phyloP scores from a whole-genome alignment of 257 asterid genomes.

The Solanum peruvianum region DNA sequence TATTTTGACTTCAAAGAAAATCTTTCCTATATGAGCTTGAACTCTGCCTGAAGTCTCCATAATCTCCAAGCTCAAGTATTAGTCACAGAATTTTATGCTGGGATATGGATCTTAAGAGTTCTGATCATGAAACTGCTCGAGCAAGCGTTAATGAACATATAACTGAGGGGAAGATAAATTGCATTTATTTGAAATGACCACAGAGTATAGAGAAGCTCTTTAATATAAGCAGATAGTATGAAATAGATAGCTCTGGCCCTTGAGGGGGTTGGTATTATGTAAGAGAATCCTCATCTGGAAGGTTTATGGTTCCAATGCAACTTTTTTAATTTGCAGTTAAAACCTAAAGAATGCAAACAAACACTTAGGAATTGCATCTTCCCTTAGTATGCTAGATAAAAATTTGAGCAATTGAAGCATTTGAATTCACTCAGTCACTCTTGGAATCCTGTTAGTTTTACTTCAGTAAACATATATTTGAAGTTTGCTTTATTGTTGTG shows the following conservation, averaged over 20 bases:
- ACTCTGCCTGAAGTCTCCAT: background rate
- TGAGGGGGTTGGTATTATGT: background rate
- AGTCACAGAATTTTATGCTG: background rate
- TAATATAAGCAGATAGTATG: background rate
- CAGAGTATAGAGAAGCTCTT: background rate
- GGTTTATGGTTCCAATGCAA: background rate
- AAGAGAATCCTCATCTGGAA: background rate
- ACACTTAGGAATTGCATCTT: background rate
- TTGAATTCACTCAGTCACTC: background rate
- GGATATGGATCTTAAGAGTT: background rate
- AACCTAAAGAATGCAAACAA: background rate
- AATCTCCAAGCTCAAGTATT: background rate
- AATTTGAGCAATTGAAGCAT: background rate
- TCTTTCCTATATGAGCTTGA: background rate
- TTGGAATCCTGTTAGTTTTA: background rate
- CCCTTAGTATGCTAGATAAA: background rate
- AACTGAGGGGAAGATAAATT: background rate
- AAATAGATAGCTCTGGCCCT: background rate
- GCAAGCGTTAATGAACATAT: background rate
- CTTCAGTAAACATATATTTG: background rate
- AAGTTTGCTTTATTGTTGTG: background rate
- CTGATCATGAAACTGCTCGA: background rate
- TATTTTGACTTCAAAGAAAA: background rate
- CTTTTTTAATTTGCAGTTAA: background rate
- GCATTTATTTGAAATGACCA: background rate